Evolutionary conservation across 352 stramenopile species (phyloP).

Genomic region (Pythium sukuiense): DNA sequence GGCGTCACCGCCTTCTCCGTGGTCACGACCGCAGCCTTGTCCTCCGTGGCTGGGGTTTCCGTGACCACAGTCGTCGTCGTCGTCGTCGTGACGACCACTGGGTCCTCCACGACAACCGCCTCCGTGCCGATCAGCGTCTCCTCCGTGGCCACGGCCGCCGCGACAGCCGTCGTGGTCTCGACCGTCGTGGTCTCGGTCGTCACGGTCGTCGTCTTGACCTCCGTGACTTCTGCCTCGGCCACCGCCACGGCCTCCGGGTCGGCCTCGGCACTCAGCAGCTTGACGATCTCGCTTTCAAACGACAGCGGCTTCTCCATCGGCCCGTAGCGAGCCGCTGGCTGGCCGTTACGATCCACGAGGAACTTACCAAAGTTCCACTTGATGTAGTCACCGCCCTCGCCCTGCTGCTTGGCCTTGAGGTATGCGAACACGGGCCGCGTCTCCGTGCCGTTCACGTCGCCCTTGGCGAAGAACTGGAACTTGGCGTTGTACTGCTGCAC

Average conservation of each 20-base stretch:
- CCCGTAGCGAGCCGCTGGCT: conserved; percentile 64
- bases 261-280: conserved; percentile 44
- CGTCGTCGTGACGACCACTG: background rate
- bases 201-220: conserved; percentile 1
- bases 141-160: background rate
- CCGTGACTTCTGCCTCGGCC: background rate
- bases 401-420: conserved; percentile 68
- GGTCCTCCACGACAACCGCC: background rate
- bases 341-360: conserved; percentile 76
- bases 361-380: conserved; percentile 92
- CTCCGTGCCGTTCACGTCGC: conserved; percentile 82
- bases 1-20: background rate
- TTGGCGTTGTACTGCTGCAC: conserved; percentile 46
- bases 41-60: background rate
- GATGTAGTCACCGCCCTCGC: conserved; percentile 43
- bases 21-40: conserved; percentile 8
- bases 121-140: background rate
- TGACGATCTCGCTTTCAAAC: conserved; percentile 76
- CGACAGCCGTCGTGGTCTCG: background rate
- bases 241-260: conserved; percentile 35
- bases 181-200: conserved; percentile 8
- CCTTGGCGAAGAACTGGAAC: conserved; percentile 70
- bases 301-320: conserved; percentile 61
- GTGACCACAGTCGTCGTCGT: background rate
- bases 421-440: conserved; percentile 77